Conservation (phyloP, 23 red algal genomes). For the Pyropia haitanensis region DNA sequence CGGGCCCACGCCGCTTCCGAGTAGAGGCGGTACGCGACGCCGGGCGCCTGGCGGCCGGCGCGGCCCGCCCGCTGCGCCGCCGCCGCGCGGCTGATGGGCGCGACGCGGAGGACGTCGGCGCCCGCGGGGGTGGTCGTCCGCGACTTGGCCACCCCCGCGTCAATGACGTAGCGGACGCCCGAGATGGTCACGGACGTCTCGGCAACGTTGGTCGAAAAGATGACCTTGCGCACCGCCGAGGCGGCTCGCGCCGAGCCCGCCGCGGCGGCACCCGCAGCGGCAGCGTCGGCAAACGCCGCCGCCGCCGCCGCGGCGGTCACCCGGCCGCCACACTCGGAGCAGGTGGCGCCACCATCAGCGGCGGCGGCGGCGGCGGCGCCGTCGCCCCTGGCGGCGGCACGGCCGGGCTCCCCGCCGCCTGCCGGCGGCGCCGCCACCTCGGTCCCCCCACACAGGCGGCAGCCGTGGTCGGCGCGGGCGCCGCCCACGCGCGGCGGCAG, state of each 20-base stretch:
- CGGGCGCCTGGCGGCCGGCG: slow-evolving; percentile 55
- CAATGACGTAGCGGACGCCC: slow-evolving; percentile 80
- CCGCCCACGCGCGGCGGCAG: slow-evolving; percentile 6
- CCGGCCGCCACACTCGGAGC: not conserved
- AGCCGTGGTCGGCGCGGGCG: too few species aligned
- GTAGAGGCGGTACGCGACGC: slow-evolving; percentile 74
- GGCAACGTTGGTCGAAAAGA: slow-evolving; percentile 94
- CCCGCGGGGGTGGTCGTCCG: slow-evolving; percentile 23
- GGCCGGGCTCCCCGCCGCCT: too few species aligned
- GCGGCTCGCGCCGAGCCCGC: not conserved
- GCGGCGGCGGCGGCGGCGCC: too few species aligned
- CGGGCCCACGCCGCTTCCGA: slow-evolving; percentile 45
- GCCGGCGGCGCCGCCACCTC: too few species aligned
- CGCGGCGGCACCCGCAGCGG: too few species aligned
- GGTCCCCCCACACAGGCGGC: too few species aligned
- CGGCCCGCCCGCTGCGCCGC: slow-evolving; percentile 85
- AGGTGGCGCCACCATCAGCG: not conserved
- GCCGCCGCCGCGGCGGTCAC: too few species aligned
- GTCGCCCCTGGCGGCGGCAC: too few species aligned
- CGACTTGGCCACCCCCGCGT: slow-evolving; percentile 74
- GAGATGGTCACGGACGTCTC: slow-evolving; percentile 95
- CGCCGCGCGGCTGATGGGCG: slow-evolving; percentile 61
- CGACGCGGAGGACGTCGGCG: slow-evolving; percentile 55
- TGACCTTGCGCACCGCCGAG: slow-evolving; percentile 52
- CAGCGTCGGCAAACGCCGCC: too few species aligned